Evolutionary conservation across 495 filamentous ascomycete genomes (phyloP).

Genomic region (Penicillium coffeae): DNA sequence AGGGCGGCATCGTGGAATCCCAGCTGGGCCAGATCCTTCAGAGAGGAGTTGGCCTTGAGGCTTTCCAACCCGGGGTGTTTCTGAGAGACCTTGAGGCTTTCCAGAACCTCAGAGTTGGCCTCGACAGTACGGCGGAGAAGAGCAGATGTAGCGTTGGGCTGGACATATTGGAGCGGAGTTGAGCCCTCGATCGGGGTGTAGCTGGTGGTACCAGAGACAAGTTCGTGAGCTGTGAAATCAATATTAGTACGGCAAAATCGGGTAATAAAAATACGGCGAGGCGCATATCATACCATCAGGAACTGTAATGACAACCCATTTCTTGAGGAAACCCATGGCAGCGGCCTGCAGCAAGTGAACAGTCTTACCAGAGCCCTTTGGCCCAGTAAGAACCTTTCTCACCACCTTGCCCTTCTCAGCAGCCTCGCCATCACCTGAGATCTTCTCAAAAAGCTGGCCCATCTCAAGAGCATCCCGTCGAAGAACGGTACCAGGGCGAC

Average conservation of each 20-base stretch:
- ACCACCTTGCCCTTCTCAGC: slow-evolving; percentile 52
- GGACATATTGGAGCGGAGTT: slow-evolving; percentile 62
- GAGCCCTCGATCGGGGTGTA: slow-evolving; percentile 66
- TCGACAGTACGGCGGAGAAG: slow-evolving; percentile 65
- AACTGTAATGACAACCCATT: slow-evolving; percentile 84
- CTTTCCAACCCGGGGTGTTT: slow-evolving; percentile 56
- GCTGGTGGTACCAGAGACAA: slow-evolving; percentile 71
- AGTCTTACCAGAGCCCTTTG: slow-evolving; percentile 76
- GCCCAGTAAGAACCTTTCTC: slow-evolving; percentile 68
- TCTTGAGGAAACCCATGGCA: slow-evolving; percentile 73
- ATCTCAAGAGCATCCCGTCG: slow-evolving; percentile 71
- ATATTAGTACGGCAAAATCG: slow-evolving; percentile 6
- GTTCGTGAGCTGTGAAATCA: slow-evolving; percentile 62
- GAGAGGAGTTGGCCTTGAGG: slow-evolving; percentile 54
- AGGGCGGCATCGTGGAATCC: slow-evolving; percentile 70
- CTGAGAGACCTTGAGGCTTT: slow-evolving; percentile 52
- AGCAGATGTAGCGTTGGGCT: slow-evolving; percentile 68
- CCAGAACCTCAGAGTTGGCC: slow-evolving; percentile 68
- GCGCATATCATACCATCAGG: slow-evolving; percentile 72
- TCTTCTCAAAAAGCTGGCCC: slow-evolving; percentile 54
- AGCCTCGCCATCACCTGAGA: slow-evolving; percentile 38
- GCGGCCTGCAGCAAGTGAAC: slow-evolving; percentile 80
- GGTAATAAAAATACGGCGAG: background rate
- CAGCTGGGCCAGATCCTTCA: slow-evolving; percentile 62
- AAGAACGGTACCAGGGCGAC: slow-evolving; percentile 70